These are phyloP conservation scores for Starmerella ratchasimensis DNA, from an alignment of 805 yeast genomes.

Conservation along the genomic window DNA sequence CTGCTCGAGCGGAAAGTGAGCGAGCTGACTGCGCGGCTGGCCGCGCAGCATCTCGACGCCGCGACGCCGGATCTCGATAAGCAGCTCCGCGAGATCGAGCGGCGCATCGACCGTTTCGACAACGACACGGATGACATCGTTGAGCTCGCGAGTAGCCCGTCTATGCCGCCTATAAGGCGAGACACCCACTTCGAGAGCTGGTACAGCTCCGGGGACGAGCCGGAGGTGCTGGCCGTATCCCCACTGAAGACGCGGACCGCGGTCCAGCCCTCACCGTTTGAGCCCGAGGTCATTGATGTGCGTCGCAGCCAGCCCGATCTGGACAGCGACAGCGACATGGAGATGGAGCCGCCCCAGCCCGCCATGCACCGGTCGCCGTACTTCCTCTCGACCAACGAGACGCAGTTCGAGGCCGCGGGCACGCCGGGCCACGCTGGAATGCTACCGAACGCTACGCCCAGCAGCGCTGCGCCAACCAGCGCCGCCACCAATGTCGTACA, in stretches of 20 bases:
- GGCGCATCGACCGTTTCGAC: conserved; percentile 12
- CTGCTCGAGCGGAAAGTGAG: conserved; percentile 18
- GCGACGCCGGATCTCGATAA: conserved; percentile 9
- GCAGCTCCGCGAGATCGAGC: conserved; percentile 12
- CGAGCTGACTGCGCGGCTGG: conserved; percentile 4
- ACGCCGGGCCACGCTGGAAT: too few species aligned
- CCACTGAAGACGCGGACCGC: too few species aligned
- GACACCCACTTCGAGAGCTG: too few species aligned
- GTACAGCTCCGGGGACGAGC: too few species aligned
- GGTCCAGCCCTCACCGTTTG: neutral
- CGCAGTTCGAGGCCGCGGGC: neutral
- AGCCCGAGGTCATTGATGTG: too few species aligned
- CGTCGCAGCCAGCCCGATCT: too few species aligned
- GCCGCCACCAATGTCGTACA: conserved; percentile 2
- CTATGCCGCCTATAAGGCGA: too few species aligned
- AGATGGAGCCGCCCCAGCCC: neutral
- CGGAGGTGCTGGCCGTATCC: too few species aligned
- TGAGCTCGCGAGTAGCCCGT: conserved; percentile 1
- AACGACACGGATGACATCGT: neutral
- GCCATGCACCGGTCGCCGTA: neutral
- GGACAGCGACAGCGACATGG: too few species aligned
- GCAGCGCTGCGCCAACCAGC: neutral
- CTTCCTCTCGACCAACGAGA: neutral
- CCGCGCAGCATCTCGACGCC: neutral
- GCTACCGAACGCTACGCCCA: too few species aligned